Base-by-base conservation (phyloP, 2,329 filamentous ascomycete species). In the Rutstroemia sp. region DNA sequence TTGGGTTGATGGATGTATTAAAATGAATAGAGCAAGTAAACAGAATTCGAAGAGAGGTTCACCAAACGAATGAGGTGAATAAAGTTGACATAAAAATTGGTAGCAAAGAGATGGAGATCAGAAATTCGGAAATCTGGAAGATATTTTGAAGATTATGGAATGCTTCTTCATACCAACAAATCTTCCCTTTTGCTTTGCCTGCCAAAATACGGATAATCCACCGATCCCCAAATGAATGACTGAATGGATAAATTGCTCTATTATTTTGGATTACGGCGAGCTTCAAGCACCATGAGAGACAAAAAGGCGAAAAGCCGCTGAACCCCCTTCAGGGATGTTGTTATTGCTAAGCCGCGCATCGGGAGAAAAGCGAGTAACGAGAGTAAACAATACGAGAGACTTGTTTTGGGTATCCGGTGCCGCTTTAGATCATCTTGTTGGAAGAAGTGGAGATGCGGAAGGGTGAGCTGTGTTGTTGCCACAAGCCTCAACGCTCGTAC, bases 41-140 rank as follows among this genome's bases (percentile, higher is more conserved):
- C 9, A 23, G 38, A 57, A 37, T 23, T 4, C 12, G 9, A 34
- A 42, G 21, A 48, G 50, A 37, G 42, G 6, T 45, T 56, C 45
- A 57, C 55, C 45, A 57, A 83, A 76, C 80, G 81, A 84, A 75
- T 79, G 81, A 82, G 75, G 75, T 72, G 72, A 73, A 56, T 54
- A 42, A 42, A 55, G 21, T 49, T 57, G 45, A 38, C 34, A 55
- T 17, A 5, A 50, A 54, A 50, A 30, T 49, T 49, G 17, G 45
- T 17, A 54, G 44, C 45, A 48, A 25, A 37, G 5, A 12, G 27
- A 34, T 37, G 30, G 51, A 21, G 23, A 39, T 25, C 17, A 39
- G 21, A 12, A 17, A 21, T 25, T 34, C 37, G 34, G 8, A 54
- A 44, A 21, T 19, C 21, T 21, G 17, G 21, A 47, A 30, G 39